phyloP scores from a whole-genome alignment of 2,329 filamentous ascomycete species.

The Madurella mycetomatis region DNA sequence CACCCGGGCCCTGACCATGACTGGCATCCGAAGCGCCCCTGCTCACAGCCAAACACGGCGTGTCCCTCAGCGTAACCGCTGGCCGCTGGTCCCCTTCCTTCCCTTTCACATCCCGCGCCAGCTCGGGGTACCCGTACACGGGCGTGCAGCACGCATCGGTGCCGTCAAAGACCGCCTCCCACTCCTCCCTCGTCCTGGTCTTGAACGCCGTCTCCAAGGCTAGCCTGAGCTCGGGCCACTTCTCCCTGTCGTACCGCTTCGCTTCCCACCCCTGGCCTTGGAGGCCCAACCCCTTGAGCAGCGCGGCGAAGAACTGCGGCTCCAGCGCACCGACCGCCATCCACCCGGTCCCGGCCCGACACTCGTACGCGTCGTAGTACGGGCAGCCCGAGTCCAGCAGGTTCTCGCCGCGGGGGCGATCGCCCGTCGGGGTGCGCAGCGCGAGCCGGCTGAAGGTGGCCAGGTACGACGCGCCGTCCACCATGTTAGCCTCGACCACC shows the following conservation, averaged over 20 bases:
- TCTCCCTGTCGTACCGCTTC: slow-evolving; percentile 53
- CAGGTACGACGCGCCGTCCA: slow-evolving; percentile 79
- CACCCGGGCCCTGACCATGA: slow-evolving; percentile 60
- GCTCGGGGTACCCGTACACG: slow-evolving; percentile 69
- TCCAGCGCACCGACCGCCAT: slow-evolving; percentile 91
- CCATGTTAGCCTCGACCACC: slow-evolving; percentile 95
- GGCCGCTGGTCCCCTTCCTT: slow-evolving; percentile 67
- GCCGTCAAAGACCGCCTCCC: slow-evolving; percentile 82
- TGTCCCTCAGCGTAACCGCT: slow-evolving; percentile 61
- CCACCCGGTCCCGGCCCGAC: slow-evolving; percentile 64
- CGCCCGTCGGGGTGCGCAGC: slow-evolving; percentile 59
- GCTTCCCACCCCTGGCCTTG: slow-evolving; percentile 46
- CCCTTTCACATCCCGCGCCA: slow-evolving; percentile 49
- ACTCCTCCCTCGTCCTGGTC: slow-evolving; percentile 66
- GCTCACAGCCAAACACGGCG: slow-evolving; percentile 62
- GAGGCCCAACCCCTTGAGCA: slow-evolving; percentile 66
- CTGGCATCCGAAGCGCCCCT: slow-evolving; percentile 38
- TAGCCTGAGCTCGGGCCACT: slow-evolving; percentile 63
- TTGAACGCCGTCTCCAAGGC: slow-evolving; percentile 63
- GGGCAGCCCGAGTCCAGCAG: slow-evolving; percentile 79
- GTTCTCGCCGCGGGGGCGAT: slow-evolving; percentile 65
- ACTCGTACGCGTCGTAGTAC: slow-evolving; percentile 87
- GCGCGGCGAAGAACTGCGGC: slow-evolving; percentile 70
- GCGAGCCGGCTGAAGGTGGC: slow-evolving; percentile 71
- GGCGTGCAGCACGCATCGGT: slow-evolving; percentile 93